Conservation (phyloP, 495 filamentous ascomycete genomes). For the Lasiosphaeria hispida region DNA sequence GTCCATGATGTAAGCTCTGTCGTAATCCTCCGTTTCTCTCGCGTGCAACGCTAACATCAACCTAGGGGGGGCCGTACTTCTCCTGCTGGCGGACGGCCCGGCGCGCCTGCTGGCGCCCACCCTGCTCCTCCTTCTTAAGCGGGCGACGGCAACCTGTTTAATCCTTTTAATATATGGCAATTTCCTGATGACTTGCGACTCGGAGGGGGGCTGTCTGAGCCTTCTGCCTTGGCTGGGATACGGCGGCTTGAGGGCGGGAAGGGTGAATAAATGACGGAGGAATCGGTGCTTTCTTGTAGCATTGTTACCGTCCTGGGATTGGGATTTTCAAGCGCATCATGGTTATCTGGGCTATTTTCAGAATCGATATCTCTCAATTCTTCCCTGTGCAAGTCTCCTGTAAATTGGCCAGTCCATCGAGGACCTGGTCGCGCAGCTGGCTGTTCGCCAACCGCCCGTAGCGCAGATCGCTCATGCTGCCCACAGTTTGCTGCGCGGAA, state of each 20-base stretch:
- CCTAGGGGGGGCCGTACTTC: conserved; percentile 34
- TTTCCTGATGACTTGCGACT: too few relatives aligned
- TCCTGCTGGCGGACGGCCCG: conserved; percentile 15
- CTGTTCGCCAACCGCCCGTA: conserved; percentile 71
- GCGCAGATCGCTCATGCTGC: conserved; percentile 75
- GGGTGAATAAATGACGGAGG: conserved; percentile 7
- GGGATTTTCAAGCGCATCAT: conserved; percentile 11
- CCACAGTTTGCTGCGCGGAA: conserved; percentile 61
- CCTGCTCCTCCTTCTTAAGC: too few relatives aligned
- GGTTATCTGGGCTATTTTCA: conserved; percentile 7
- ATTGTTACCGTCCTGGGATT: conserved; percentile 11
- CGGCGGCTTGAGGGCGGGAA: background rate
- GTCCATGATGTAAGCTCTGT: conserved; percentile 73
- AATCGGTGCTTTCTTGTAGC: conserved; percentile 10
- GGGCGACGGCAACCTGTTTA: too few relatives aligned
- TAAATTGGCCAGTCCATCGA: conserved; percentile 60
- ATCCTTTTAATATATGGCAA: too few relatives aligned
- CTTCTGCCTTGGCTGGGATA: conserved; percentile 9
- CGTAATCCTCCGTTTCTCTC: background rate
- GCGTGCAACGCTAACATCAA: conserved; percentile 25
- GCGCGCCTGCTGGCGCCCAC: conserved; percentile 11
- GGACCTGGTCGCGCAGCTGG: conserved; percentile 56
- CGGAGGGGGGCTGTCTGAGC: too few relatives aligned
- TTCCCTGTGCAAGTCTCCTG: conserved; percentile 60
- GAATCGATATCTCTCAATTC: conserved; percentile 26